Percentiles rank a stretch among this genome's conserved stretches.
phyloP scores from a whole-genome alignment of 2,329 filamentous ascomycete species.

The Venturia effusa region DNA sequence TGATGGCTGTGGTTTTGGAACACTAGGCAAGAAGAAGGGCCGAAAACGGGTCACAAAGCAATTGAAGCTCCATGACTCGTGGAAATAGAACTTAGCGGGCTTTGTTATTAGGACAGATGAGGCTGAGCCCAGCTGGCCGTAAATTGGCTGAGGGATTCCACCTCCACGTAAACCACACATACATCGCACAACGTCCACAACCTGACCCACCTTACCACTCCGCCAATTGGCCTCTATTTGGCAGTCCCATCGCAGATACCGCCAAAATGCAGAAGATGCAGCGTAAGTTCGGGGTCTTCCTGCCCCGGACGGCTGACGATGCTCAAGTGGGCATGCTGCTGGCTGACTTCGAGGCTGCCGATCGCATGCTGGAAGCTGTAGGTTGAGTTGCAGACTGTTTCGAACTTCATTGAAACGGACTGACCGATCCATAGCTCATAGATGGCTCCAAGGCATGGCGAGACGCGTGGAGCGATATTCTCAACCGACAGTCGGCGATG shows the following conservation, averaged over 20 bases:
- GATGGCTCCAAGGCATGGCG: slow-evolving; percentile 67
- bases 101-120: not conserved
- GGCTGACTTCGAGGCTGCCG: slow-evolving; percentile 70
- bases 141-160: too few relatives aligned
- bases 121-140: not conserved
- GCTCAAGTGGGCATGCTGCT: slow-evolving; percentile 64
- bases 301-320: slow-evolving; percentile 62
- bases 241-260: not conserved
- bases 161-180: not conserved
- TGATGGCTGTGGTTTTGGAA: not conserved
- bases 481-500: slow-evolving; percentile 56
- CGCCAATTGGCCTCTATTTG: not conserved
- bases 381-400: slow-evolving; percentile 15
- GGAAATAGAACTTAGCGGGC: not conserved
- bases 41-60: not conserved
- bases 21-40: not conserved
- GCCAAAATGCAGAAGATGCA: slow-evolving; percentile 57
- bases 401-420: slow-evolving; percentile 6
- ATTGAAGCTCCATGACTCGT: not conserved
- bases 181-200: not conserved
- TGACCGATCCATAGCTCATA: slow-evolving; percentile 46
- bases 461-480: slow-evolving; percentile 65
- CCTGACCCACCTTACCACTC: not conserved
- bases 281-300: slow-evolving; percentile 62
- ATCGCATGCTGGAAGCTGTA: slow-evolving; percentile 63